Evolutionary conservation across 106 monocot species (phyloP).

Genomic region (Triglochin maritima): DNA sequence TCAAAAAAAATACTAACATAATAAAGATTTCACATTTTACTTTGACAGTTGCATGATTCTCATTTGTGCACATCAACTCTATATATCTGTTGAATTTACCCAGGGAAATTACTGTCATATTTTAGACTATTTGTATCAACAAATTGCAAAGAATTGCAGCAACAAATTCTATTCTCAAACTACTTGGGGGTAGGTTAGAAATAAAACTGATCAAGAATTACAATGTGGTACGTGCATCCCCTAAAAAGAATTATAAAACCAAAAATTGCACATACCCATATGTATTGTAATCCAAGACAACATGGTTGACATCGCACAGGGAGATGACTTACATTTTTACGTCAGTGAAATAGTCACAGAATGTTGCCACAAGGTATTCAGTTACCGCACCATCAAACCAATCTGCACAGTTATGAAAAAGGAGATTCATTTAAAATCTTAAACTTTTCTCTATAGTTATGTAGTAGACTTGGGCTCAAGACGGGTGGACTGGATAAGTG

Average conservation of each 20-base stretch:
- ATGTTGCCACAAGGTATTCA: conserved; percentile 28
- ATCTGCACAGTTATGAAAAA: conserved; percentile 9
- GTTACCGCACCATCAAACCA: conserved; percentile 25
- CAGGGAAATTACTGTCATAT: no score
- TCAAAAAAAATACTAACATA: no score
- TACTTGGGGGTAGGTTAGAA: neutral
- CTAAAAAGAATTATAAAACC: neutral
- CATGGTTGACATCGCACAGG: neutral
- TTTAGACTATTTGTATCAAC: neutral
- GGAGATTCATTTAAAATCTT: neutral
- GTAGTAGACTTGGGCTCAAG: no score
- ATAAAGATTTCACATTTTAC: no score
- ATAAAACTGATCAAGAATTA: neutral
- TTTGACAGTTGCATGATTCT: no score
- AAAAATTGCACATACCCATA: neutral
- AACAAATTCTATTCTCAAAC: neutral
- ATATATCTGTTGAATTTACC: no score
- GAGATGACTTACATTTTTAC: conserved; percentile 69
- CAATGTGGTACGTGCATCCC: no score
- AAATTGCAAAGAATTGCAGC: neutral
- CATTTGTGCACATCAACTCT: no score
- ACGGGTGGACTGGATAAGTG: no score
- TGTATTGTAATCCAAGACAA: neutral
- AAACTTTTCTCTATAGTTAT: no score
- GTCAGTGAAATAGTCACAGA: conserved; percentile 88